phyloP scores from a whole-genome alignment of 208 protist species.

The Hexamita inflata region DNA sequence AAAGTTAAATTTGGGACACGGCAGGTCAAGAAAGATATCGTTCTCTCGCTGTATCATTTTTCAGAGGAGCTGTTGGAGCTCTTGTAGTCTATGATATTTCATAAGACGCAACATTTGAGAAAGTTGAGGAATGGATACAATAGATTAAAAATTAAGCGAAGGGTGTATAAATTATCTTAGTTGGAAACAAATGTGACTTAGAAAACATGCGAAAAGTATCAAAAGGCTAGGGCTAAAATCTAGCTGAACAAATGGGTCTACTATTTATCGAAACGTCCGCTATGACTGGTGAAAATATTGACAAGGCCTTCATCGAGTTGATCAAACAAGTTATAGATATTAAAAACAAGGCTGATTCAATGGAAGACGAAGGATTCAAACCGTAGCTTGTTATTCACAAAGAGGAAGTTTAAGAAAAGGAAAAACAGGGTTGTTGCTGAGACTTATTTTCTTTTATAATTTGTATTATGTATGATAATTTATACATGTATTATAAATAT shows the following conservation, averaged over 20 bases:
- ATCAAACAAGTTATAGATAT: no score
- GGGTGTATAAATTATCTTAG: conserved; percentile 35
- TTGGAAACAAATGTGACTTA: conserved; percentile 47
- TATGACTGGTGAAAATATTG: background rate
- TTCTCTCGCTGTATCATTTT: conserved; percentile 39
- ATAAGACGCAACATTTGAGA: conserved; percentile 34
- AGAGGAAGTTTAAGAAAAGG: no score
- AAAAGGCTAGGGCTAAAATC: background rate
- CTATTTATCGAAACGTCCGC: conserved; percentile 5
- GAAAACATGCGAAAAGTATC: background rate
- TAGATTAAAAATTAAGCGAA: conserved; percentile 35
- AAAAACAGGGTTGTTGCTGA: no score
- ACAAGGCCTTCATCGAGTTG: background rate
- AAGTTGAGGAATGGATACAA: conserved; percentile 37
- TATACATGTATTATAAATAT: no score
- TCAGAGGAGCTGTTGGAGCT: conserved; percentile 39
- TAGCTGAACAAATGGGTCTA: background rate
- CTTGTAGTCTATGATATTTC: conserved; percentile 47
- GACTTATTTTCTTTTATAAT: no score
- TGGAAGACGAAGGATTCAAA: no score
- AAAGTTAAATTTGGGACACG: conserved; percentile 52
- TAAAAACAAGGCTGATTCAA: no score
- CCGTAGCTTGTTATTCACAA: no score
- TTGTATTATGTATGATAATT: no score
- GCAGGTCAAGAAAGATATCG: conserved; percentile 41